Base-by-base conservation (phyloP, 306 rosid species). In the Rosa lucieae region DNA sequence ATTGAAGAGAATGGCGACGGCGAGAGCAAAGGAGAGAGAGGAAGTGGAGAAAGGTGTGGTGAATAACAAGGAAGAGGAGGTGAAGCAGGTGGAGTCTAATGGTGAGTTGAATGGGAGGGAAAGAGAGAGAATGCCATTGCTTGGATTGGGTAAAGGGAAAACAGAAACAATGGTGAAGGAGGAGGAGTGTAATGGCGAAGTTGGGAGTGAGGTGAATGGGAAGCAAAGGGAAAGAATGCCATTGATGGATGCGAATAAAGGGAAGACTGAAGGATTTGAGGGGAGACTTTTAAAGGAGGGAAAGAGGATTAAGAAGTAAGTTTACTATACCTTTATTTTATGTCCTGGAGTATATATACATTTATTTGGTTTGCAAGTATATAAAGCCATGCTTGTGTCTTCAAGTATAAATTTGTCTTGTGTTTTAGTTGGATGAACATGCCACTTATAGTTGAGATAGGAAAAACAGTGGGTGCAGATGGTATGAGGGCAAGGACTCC, bases 1-100 rank as follows among this genome's bases (percentile, higher is more conserved):
- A 37, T 79, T 96, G 87, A 96, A 93, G 89, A 91, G 85, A 85
- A 67, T 96, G 89, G 94, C 96, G 0, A 82, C 94, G 0, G 80
- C 69, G 49, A 88, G 92, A 82, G 81, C 79, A 0, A 91, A 77
- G 82, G 97, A 90, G 86, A 84, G 85, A 81, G 97, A 91, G 72
- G 82, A 86, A 74, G 85, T 75, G 43, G 92, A 84, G 75, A 87
- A 81, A 82, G 77, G 74, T 67, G 75, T 76, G 44, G 90, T 52
- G 65, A 73, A 44, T 26, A 82, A 55, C 72, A 82, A 83, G 77
- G 84, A 84, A 70, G 73, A 72, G 53, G 79, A 13, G 56, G 82
- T 23, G 62, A 79, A 75, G 74, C 79, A 66, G 61, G 85, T 66
- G 77, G 72, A 74, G 59, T 72, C 46, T 49, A 68, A 73, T 73